These are phyloP conservation scores for Monilinia vaccinii-corymbosi DNA, from an alignment of 2,329 filamentous ascomycete genomes.

Conservation along the genomic window DNA sequence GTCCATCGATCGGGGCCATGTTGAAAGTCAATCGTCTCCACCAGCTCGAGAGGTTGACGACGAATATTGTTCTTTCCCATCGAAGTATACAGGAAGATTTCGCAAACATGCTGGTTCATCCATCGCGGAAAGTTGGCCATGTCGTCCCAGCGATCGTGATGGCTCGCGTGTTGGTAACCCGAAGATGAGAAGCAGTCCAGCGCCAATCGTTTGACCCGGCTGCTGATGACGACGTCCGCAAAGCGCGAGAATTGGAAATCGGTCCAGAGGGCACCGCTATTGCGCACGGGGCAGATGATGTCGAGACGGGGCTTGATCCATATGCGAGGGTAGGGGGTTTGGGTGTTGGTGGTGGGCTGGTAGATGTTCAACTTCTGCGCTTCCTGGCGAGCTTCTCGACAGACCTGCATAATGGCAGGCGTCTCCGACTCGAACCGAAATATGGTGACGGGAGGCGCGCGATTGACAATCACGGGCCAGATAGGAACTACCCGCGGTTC, in stretches of 20 bases:
- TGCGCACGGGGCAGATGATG: background rate
- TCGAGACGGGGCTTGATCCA: background rate
- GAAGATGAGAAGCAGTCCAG: background rate
- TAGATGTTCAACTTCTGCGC: background rate
- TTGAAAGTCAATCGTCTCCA: background rate
- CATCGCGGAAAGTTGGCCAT: background rate
- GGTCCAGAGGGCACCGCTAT: background rate
- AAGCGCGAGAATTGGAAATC: background rate
- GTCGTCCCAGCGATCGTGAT: background rate
- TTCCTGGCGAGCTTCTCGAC: background rate
- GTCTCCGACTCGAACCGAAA: background rate
- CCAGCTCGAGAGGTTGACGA: background rate
- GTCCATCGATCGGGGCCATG: no score
- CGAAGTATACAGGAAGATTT: background rate
- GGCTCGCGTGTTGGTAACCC: background rate
- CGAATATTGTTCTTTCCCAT: background rate
- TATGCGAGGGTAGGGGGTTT: background rate
- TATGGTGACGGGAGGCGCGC: no score
- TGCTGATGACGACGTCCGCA: background rate
- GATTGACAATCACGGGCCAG: background rate
- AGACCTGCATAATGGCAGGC: background rate
- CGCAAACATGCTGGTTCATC: background rate
- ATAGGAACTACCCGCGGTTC: background rate
- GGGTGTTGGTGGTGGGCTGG: rapidly evolving
- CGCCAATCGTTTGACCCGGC: background rate